Conservation (phyloP, 805 yeast genomes). For the Ascoidea asiatica region DNA sequence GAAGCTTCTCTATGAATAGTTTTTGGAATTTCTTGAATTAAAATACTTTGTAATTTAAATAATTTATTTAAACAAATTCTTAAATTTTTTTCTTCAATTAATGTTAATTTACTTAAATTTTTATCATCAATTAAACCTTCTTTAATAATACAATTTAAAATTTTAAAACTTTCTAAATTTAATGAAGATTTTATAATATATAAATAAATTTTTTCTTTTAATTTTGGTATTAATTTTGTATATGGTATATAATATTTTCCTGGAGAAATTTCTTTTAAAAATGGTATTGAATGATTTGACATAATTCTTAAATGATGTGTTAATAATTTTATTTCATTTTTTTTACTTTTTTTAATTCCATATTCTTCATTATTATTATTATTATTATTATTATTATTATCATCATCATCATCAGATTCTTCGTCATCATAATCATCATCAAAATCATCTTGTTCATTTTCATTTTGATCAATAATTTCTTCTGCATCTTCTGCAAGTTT, state of each 20-base stretch:
- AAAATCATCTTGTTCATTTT: slow-evolving; percentile 17
- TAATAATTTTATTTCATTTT: no score
- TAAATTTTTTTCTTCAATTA: slow-evolving; percentile 67
- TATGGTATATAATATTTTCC: slow-evolving; percentile 53
- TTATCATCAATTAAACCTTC: slow-evolving; percentile 76
- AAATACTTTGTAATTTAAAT: slow-evolving; percentile 57
- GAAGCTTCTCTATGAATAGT: slow-evolving; percentile 86
- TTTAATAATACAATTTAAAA: slow-evolving; percentile 63
- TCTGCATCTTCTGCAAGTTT: slow-evolving; percentile 14
- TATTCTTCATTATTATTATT: slow-evolving; percentile 1
- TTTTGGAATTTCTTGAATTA: slow-evolving; percentile 88
- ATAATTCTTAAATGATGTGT: slow-evolving; percentile 52
- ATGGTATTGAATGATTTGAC: slow-evolving; percentile 39
- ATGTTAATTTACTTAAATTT: slow-evolving; percentile 55
- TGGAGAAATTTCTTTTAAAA: slow-evolving; percentile 43
- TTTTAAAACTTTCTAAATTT: slow-evolving; percentile 55
- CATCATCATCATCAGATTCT: slow-evolving; percentile 14
- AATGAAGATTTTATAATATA: slow-evolving; percentile 44
- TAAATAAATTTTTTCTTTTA: slow-evolving; percentile 40
- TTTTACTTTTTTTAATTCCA: no score
- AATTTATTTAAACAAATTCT: slow-evolving; percentile 58
- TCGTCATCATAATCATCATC: slow-evolving; percentile 20
- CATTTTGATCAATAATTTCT: slow-evolving; percentile 14
- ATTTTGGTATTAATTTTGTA: slow-evolving; percentile 28
- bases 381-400: slow-evolving; percentile 5